phyloP scores from a whole-genome alignment of 371 early-diverging fungal genomes.

The Dichotomocladium elegans region DNA sequence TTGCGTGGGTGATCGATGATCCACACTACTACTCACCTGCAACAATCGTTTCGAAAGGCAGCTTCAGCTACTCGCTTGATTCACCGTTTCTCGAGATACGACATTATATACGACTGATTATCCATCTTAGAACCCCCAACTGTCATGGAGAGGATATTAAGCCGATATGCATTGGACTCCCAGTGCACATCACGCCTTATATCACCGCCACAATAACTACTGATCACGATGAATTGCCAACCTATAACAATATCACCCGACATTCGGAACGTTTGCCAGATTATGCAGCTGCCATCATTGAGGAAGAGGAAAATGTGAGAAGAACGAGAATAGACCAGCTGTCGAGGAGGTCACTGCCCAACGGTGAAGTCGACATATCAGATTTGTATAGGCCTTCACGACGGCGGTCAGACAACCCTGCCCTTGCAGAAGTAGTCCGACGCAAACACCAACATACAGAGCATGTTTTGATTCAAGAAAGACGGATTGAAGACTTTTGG shows the following conservation, averaged over 20 bases:
- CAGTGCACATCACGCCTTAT: conserved; percentile 17
- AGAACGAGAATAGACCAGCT: not conserved
- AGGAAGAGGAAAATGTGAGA: not conserved
- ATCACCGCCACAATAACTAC: not conserved
- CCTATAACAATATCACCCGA: conserved; percentile 18
- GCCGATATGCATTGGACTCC: conserved; percentile 29
- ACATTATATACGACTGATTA: conserved; percentile 24
- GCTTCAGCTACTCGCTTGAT: conserved; percentile 23
- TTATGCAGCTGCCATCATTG: conserved; percentile 11
- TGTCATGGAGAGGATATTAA: not conserved
- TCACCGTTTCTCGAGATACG: conserved; percentile 26
- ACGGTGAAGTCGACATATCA: conserved; percentile 1
- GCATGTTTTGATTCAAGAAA: conserved; percentile 4
- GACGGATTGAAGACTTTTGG: conserved; percentile 7
- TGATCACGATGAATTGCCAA: conserved; percentile 25
- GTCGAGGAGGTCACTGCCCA: not conserved
- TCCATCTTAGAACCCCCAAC: conserved; percentile 6
- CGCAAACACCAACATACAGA: not conserved
- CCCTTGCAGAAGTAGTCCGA: not conserved
- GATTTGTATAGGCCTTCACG: not conserved
- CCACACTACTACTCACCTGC: conserved; percentile 5
- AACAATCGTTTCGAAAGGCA: conserved; percentile 5
- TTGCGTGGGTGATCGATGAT: not conserved
- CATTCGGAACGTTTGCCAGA: conserved; percentile 26
- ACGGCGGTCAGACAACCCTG: not conserved